Evolutionary conservation across 768 basidiomycete species (phyloP).

Genomic region (Naganishia antarctica): DNA sequence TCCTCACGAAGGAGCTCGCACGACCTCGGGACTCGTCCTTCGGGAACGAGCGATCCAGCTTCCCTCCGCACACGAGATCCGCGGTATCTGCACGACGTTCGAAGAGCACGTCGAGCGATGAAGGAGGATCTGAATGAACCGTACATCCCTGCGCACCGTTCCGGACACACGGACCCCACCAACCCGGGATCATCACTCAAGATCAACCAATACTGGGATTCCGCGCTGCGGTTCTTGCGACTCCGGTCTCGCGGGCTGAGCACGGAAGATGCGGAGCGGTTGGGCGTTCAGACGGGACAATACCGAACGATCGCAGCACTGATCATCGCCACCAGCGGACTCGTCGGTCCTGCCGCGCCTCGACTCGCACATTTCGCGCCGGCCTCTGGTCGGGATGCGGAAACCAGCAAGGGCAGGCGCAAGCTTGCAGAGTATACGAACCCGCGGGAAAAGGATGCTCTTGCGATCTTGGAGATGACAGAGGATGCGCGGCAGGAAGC

Average conservation of each 20-base stretch:
- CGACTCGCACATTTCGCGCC: conserved; percentile 36
- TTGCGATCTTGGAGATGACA: conserved; percentile 20
- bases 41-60: conserved; percentile 7
- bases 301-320: conserved; percentile 34
- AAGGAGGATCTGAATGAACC: conserved; percentile 36
- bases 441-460: conserved; percentile 31
- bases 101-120: conserved; percentile 30
- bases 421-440: conserved; percentile 30
- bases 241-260: neutral
- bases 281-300: conserved; percentile 15
- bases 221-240: neutral
- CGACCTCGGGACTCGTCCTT: neutral
- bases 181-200: conserved; percentile 29
- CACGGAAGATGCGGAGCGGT: neutral
- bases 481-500: conserved; percentile 24
- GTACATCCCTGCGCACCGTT: conserved; percentile 36
- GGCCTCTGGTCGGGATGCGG: conserved; percentile 30
- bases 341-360: conserved; percentile 34
- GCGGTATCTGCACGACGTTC: neutral
- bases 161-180: conserved; percentile 27
- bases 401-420: conserved; percentile 33
- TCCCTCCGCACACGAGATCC: conserved; percentile 10
- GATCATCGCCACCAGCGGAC: conserved; percentile 33
- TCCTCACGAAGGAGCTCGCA: neutral
- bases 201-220: conserved; percentile 29